Percentiles rank a stretch among this genome's conserved stretches.
Conservation (phyloP, 371 early-diverging fungal genomes). For the Nematocida sp. region DNA sequence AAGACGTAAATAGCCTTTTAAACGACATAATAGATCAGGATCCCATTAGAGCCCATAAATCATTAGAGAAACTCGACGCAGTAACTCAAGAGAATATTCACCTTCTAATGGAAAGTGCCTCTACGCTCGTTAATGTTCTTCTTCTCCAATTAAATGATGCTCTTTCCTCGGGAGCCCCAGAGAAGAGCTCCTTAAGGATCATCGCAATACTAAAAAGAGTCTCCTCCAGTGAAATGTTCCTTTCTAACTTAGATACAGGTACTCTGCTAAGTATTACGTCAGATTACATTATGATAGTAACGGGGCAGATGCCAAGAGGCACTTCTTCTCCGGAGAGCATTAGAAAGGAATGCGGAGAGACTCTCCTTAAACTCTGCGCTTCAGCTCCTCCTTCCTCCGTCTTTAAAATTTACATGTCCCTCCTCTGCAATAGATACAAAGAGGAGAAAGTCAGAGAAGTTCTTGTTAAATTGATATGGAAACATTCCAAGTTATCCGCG, state of each 20-base stretch:
- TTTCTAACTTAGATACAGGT: slow-evolving; percentile 25
- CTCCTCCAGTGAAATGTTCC: slow-evolving; percentile 34
- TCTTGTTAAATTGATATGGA: slow-evolving; percentile 64
- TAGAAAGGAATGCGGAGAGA: slow-evolving; percentile 50
- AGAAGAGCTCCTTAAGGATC: not conserved
- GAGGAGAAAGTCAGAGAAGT: slow-evolving; percentile 58
- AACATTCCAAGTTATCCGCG: slow-evolving; percentile 60
- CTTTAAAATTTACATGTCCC: slow-evolving; percentile 52
- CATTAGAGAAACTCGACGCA: slow-evolving; percentile 30
- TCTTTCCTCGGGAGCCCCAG: slow-evolving; percentile 35
- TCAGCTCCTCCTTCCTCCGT: slow-evolving; percentile 21
- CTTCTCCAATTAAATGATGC: slow-evolving; percentile 52
- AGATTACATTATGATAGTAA: slow-evolving; percentile 49
- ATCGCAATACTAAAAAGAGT: slow-evolving; percentile 36
- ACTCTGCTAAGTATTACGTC: slow-evolving; percentile 41
- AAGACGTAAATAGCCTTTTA: slow-evolving; percentile 36
- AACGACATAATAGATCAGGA: slow-evolving; percentile 54
- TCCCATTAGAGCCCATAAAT: not conserved
- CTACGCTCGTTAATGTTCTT: slow-evolving; percentile 47
- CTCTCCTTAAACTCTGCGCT: slow-evolving; percentile 31
- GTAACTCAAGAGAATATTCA: not conserved
- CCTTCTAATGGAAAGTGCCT: slow-evolving; percentile 19
- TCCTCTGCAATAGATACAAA: slow-evolving; percentile 41
- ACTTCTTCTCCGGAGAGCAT: slow-evolving; percentile 12
- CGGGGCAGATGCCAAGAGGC: slow-evolving; percentile 45